These are phyloP conservation scores for Lasiosphaeria miniovina DNA, from an alignment of 495 filamentous ascomycete genomes.

Conservation along the genomic window DNA sequence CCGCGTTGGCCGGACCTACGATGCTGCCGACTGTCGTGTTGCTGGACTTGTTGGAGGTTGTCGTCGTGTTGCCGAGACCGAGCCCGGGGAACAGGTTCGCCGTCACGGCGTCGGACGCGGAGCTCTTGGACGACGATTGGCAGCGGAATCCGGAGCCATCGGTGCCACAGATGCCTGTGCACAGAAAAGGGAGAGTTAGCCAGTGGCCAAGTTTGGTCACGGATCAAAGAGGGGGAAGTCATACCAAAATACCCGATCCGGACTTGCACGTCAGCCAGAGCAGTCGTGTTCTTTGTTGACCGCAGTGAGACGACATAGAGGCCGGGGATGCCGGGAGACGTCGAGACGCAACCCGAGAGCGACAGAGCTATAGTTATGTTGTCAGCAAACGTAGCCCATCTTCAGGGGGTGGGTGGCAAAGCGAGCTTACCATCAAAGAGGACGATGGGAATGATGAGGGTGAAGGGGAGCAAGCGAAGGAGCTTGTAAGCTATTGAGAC, in stretches of 20 bases:
- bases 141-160: slow-evolving; percentile 22
- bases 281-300: slow-evolving; percentile 19
- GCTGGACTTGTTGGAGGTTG: slow-evolving; percentile 3
- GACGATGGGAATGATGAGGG: slow-evolving; percentile 28
- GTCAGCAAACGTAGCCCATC: neutral
- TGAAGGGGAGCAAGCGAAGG: slow-evolving; percentile 16
- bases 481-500: neutral
- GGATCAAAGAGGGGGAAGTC: neutral
- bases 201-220: neutral
- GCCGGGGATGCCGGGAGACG: slow-evolving; percentile 28
- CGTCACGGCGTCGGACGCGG: slow-evolving; percentile 12
- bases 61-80: slow-evolving; percentile 1
- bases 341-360: slow-evolving; percentile 30
- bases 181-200: neutral
- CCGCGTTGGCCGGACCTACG: neutral
- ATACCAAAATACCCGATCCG: slow-evolving; percentile 36
- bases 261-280: slow-evolving; percentile 13
- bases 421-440: slow-evolving; percentile 22
- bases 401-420: neutral
- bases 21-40: neutral
- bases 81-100: slow-evolving; percentile 15
- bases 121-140: slow-evolving; percentile 14
- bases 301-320: slow-evolving; percentile 30
- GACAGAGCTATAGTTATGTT: slow-evolving; percentile 20
- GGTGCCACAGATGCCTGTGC: slow-evolving; percentile 27